Conservation (phyloP, 495 filamentous ascomycete species). For the Penicillium tannophilum region DNA sequence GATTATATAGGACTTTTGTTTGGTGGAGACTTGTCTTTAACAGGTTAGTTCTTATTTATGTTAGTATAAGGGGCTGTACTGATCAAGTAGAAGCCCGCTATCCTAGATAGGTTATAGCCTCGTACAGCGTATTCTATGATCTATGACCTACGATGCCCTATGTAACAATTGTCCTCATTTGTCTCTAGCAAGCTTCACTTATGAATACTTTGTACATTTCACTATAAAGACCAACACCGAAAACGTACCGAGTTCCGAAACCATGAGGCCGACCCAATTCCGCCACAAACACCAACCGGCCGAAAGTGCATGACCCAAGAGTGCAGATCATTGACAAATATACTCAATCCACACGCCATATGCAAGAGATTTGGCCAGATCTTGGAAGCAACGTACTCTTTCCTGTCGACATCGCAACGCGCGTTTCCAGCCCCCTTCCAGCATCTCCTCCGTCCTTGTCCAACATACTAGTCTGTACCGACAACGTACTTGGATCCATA, state of each 20-base stretch:
- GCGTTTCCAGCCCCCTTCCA: not conserved
- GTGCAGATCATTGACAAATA: not conserved
- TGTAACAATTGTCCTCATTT: too few species aligned
- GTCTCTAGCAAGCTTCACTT: too few species aligned
- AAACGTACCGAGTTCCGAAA: not conserved
- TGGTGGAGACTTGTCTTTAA: too few species aligned
- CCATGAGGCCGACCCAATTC: not conserved
- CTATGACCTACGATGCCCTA: too few species aligned
- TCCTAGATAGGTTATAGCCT: too few species aligned
- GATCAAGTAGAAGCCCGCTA: too few species aligned
- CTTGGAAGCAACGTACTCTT: not conserved
- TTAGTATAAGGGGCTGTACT: too few species aligned
- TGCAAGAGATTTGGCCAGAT: not conserved
- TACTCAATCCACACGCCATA: too few species aligned
- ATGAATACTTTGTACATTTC: too few species aligned
- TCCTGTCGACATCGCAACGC: not conserved
- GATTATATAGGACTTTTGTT: too few species aligned
- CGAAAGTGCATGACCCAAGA: not conserved
- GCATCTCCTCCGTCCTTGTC: not conserved
- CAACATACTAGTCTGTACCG: not conserved
- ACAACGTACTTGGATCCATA: not conserved
- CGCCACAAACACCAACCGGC: not conserved
- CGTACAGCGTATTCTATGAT: too few species aligned
- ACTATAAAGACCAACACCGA: not conserved
- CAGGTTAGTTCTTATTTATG: too few species aligned